phyloP scores from a whole-genome alignment of 176 grass and related monocot species.

The Oryza brachyantha region DNA sequence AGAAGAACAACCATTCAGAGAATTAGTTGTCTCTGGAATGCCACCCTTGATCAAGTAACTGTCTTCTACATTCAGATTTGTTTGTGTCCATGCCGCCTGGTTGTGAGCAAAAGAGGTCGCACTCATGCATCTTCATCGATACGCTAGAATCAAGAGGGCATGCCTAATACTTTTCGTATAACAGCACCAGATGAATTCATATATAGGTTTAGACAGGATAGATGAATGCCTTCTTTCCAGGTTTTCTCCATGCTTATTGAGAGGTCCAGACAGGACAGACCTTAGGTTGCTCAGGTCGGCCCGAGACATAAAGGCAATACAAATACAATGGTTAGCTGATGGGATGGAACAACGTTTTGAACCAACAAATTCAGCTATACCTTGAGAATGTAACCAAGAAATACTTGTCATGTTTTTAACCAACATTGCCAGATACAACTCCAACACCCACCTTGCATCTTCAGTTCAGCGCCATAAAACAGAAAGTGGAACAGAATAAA shows the following conservation, averaged over 20 bases:
- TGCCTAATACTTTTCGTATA: no score
- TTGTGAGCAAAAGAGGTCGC: constrained; percentile 56
- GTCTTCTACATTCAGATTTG: constrained; percentile 56
- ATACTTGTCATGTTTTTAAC: constrained; percentile 1
- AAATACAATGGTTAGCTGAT: no score
- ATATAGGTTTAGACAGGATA: no score
- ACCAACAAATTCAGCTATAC: no score
- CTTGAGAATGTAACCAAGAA: neutral
- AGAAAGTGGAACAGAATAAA: constrained; percentile 19
- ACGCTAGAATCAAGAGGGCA: no score
- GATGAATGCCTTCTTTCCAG: constrained; percentile 34
- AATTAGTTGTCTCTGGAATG: constrained; percentile 40
- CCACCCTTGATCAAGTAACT: constrained; percentile 55
- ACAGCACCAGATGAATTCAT: constrained; percentile 19
- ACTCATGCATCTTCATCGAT: neutral
- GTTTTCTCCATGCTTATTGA: constrained; percentile 85
- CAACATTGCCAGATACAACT: constrained; percentile 8
- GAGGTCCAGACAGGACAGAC: constrained; percentile 55
- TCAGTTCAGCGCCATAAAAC: constrained; percentile 27
- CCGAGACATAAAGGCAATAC: no score
- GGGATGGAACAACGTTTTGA: no score
- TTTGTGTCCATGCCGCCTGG: constrained; percentile 59
- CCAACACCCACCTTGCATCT: constrained; percentile 41
- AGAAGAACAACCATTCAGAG: constrained; percentile 51
- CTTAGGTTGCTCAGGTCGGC: no score